Conservation (phyloP, 257 asterid species). For the Nicotiana tomentosiformis region DNA sequence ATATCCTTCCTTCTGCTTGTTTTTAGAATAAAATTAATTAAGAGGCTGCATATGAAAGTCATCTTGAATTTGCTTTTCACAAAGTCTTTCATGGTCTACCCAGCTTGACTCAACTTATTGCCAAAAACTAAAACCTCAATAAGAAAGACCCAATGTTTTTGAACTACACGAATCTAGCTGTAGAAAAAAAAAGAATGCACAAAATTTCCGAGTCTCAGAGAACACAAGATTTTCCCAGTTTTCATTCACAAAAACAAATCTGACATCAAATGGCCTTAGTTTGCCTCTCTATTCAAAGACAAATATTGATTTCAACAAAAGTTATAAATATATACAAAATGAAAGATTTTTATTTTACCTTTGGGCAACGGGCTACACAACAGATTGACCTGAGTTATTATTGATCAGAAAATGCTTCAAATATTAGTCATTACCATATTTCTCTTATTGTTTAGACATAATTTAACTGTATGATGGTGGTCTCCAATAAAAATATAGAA, state of each 20-base stretch:
- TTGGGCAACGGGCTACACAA: background rate
- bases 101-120: background rate
- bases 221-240: background rate
- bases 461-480: background rate
- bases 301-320: background rate
- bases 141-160: background rate
- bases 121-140: background rate
- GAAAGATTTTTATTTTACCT: background rate
- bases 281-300: background rate
- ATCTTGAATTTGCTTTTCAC: background rate
- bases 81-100: slow-evolving; percentile 1
- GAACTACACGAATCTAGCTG: background rate
- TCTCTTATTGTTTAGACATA: background rate
- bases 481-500: background rate
- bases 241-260: background rate
- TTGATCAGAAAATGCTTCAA: background rate
- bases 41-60: background rate
- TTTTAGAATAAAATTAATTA: background rate
- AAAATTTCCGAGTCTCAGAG: background rate
- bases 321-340: background rate
- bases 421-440: background rate
- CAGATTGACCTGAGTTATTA: background rate
- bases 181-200: background rate
- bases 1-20: background rate
- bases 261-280: background rate